These are phyloP conservation scores for Pyrus communis DNA, from an alignment of 306 rosid species.

Conservation along the genomic window DNA sequence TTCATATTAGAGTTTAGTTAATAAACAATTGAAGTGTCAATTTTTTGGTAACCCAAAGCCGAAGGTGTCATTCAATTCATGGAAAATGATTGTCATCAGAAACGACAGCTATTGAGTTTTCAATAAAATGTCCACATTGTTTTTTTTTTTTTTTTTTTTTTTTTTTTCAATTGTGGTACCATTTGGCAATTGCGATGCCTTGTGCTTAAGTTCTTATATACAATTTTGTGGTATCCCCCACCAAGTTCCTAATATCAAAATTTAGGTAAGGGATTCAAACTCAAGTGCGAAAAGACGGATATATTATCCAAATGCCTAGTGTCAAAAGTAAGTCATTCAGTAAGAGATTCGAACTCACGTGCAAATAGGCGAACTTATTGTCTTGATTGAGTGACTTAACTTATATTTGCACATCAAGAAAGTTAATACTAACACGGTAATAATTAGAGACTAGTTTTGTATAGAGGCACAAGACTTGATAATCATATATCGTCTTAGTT, in stretches of 20 bases:
- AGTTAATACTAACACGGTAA: too few relatives aligned
- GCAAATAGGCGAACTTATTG: too few relatives aligned
- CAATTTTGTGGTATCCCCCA: background rate
- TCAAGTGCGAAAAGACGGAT: too few relatives aligned
- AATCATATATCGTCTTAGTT: background rate
- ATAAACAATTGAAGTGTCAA: background rate
- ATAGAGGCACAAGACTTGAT: background rate
- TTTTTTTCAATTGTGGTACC: background rate
- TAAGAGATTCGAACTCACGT: too few relatives aligned
- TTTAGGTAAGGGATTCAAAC: too few relatives aligned
- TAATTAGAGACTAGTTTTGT: too few relatives aligned
- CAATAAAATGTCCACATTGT: background rate
- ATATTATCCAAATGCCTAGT: background rate
- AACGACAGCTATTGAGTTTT: background rate
- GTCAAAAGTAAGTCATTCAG: accelerated
- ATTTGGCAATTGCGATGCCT: background rate
- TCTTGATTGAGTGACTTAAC: background rate
- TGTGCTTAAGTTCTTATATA: background rate
- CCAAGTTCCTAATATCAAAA: background rate
- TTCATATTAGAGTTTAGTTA: background rate
- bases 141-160: background rate
- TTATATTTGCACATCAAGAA: too few relatives aligned
- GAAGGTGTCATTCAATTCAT: constrained; percentile 3
- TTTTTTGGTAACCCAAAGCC: background rate
- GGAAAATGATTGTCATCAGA: constrained; percentile 6